A percentile compares a stretch with the other conserved stretches of the same genome.
Evolutionary conservation across 2,329 filamentous ascomycete genomes (phyloP).

Genomic region (Chaetomiaceae sp.): DNA sequence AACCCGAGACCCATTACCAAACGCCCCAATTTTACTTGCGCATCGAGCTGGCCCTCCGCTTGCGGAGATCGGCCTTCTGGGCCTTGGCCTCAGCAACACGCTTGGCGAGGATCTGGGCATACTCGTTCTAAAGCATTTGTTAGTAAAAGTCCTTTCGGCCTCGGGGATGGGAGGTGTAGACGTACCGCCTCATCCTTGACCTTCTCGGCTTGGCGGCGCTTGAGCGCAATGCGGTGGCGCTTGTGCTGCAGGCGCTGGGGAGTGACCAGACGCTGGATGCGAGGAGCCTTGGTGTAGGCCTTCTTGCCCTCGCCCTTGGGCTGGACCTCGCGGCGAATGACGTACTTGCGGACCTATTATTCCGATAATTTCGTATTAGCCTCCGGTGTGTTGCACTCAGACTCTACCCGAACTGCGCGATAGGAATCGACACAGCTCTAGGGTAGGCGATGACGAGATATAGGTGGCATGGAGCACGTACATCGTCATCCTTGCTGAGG

Average conservation of each 20-base stretch:
- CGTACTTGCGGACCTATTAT: constrained; percentile 92
- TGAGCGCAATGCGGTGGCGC: constrained; percentile 95
- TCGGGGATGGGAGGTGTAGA: background rate
- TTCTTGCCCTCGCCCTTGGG: constrained; percentile 97
- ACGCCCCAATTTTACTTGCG: constrained; percentile 63
- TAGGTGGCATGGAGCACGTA: constrained; percentile 62
- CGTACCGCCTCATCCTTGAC: constrained; percentile 96
- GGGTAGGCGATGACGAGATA: constrained; percentile 69
- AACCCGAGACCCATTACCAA: constrained; percentile 30
- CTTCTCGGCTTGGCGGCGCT: constrained; percentile 95
- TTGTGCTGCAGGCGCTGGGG: constrained; percentile 99
- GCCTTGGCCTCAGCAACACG: constrained; percentile 95
- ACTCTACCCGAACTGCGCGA: constrained; percentile 52
- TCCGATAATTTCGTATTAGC: constrained; percentile 39
- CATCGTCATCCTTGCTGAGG: constrained; percentile 99
- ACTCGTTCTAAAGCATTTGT: constrained; percentile 75
- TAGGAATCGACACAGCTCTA: constrained; percentile 42
- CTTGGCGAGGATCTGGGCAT: constrained; percentile 92
- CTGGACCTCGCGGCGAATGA: constrained; percentile 97
- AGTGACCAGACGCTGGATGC: constrained; percentile 99
- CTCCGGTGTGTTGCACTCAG: constrained; percentile 43
- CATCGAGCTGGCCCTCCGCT: constrained; percentile 95
- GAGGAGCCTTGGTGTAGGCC: constrained; percentile 99
- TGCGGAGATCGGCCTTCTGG: constrained; percentile 88
- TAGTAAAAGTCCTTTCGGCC: constrained; percentile 27